A percentile compares a stretch with the other conserved stretches of the same genome.
Evolutionary conservation across 805 yeast genomes (phyloP).

Genomic region (Nakazawaea anatomiae): DNA sequence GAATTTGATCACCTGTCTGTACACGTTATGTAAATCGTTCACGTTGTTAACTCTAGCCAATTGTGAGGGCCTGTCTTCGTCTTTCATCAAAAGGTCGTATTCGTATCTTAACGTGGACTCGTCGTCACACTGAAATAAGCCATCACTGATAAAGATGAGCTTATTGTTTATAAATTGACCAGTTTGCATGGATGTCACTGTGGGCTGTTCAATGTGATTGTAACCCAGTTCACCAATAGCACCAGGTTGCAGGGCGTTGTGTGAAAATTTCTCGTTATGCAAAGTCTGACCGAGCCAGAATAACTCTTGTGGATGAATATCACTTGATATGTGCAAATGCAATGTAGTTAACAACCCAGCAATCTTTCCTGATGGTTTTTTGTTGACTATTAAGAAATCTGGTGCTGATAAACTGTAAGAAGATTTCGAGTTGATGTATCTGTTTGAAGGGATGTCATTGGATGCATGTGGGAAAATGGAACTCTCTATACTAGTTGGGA

Average conservation of each 20-base stretch:
- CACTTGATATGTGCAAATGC: conserved; percentile 35
- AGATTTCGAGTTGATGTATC: conserved; percentile 35
- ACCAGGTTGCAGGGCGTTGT: conserved; percentile 49
- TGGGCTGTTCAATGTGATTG: neutral
- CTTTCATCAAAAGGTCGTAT: neutral
- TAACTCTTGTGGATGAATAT: conserved; percentile 68
- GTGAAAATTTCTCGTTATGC: conserved; percentile 43
- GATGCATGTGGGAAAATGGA: conserved; percentile 26
- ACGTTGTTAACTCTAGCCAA: neutral
- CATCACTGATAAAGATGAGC: conserved; percentile 1
- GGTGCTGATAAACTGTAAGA: conserved; percentile 40
- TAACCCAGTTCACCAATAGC: conserved; percentile 37
- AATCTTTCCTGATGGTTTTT: conserved; percentile 33
- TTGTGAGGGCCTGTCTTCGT: neutral
- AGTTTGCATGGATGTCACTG: neutral
- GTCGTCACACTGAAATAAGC: neutral
- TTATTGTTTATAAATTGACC: neutral
- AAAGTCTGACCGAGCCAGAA: conserved; percentile 65
- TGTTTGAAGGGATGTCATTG: conserved; percentile 12
- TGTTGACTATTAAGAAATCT: conserved; percentile 41
- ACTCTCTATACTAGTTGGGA: conserved; percentile 38
- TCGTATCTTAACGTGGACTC: neutral
- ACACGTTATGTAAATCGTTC: neutral
- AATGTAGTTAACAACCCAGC: conserved; percentile 39
- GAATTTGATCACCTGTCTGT: neutral